These are phyloP conservation scores for Tulasnella sp. DNA, from an alignment of 768 basidiomycete genomes.

Conservation along the genomic window DNA sequence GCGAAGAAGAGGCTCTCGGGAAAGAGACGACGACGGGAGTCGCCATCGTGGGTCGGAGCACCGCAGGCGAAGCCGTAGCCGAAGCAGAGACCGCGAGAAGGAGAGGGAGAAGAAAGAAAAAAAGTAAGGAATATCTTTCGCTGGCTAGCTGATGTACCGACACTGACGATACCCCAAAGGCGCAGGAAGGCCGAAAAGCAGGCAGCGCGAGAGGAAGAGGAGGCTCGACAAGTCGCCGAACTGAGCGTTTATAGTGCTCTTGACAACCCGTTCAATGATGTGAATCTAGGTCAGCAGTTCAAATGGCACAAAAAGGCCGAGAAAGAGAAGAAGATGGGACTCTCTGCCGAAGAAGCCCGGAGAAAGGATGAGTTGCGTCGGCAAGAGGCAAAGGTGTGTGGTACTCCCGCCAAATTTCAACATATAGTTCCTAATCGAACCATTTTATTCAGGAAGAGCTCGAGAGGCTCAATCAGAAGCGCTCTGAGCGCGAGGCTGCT, in stretches of 20 bases:
- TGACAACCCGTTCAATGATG: slow-evolving; percentile 98
- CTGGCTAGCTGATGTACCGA: background rate
- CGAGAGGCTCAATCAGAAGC: slow-evolving; percentile 83
- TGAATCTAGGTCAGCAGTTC: slow-evolving; percentile 94
- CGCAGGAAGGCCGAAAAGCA: slow-evolving; percentile 90
- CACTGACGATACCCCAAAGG: slow-evolving; percentile 46
- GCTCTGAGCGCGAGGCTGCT: slow-evolving; percentile 93
- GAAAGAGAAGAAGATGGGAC: slow-evolving; percentile 87
- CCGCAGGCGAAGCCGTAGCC: slow-evolving; percentile 42
- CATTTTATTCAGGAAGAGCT: slow-evolving; percentile 66
- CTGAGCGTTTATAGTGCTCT: slow-evolving; percentile 94
- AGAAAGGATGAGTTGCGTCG: slow-evolving; percentile 76
- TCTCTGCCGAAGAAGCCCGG: slow-evolving; percentile 77
- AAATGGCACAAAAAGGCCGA: slow-evolving; percentile 99
- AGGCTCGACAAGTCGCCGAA: slow-evolving; percentile 89
- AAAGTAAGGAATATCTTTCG: slow-evolving; percentile 37
- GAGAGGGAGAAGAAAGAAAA: slow-evolving; percentile 55
- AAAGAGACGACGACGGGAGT: slow-evolving; percentile 39
- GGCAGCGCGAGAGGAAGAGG: slow-evolving; percentile 80
- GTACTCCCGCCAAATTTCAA: background rate
- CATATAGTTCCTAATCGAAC: background rate
- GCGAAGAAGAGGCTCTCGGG: slow-evolving; percentile 37
- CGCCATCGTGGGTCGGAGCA: slow-evolving; percentile 43
- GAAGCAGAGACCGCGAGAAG: slow-evolving; percentile 52
- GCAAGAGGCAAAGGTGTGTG: slow-evolving; percentile 75